Percentiles rank a stretch among this genome's conserved stretches.
phyloP scores from a whole-genome alignment of 2,329 filamentous ascomycete genomes.

The Sporothrix mexicana region DNA sequence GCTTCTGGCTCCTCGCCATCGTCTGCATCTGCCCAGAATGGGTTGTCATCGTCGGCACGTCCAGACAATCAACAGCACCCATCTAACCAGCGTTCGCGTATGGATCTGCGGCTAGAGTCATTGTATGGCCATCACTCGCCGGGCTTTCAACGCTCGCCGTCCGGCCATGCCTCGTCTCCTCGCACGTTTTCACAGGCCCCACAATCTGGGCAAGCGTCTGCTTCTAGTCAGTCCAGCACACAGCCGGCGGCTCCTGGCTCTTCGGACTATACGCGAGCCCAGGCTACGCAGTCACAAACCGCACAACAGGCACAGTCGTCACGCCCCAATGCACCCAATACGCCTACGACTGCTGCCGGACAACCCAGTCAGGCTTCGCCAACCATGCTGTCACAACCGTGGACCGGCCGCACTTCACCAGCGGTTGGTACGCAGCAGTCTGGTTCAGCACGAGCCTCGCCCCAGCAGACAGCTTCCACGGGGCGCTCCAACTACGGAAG shows the following conservation, averaged over 20 bases:
- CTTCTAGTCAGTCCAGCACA: neutral
- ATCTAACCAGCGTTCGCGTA: neutral
- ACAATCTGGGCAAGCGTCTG: neutral
- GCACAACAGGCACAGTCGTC: neutral
- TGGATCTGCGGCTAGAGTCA: conserved; percentile 1
- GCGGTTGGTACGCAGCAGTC: neutral
- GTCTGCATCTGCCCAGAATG: neutral
- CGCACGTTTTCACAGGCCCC: neutral
- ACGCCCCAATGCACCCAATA: neutral
- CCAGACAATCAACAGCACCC: neutral
- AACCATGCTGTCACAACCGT: too few relatives aligned
- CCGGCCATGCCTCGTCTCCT: neutral
- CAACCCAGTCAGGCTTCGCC: neutral
- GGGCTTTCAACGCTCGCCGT: neutral
- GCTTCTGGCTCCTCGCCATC: neutral
- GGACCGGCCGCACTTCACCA: neutral
- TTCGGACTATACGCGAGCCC: conserved; percentile 20
- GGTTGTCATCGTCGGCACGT: neutral
- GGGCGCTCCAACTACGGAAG: neutral
- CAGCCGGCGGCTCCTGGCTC: neutral
- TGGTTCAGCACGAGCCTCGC: neutral
- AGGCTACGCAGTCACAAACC: neutral
- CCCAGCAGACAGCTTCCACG: conserved; percentile 3
- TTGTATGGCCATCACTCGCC: neutral
- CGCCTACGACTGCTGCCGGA: neutral